phyloP scores from a whole-genome alignment of 139 green algal genomes.

The Coelastrella sp. region DNA sequence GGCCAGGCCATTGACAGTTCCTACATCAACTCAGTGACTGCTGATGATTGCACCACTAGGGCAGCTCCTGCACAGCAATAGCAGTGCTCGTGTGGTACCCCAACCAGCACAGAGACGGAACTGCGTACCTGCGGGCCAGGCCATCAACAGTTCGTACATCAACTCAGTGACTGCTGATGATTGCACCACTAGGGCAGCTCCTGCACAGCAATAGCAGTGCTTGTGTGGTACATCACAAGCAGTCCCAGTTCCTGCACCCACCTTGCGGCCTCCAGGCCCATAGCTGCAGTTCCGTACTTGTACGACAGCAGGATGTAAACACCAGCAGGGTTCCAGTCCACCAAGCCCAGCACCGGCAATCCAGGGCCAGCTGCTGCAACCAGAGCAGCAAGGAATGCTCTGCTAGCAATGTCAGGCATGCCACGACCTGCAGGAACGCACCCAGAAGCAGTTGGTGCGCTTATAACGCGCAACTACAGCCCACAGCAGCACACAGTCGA shows the following conservation, averaged over 20 bases:
- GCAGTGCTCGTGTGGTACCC: too few relatives aligned
- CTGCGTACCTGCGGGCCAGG: constrained; percentile 56
- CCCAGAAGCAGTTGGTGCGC: neutral
- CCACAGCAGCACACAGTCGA: too few relatives aligned
- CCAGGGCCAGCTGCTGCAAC: constrained; percentile 29
- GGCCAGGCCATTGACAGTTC: neutral
- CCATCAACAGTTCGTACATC: neutral
- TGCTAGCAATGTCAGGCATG: constrained; percentile 46
- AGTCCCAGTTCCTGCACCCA: neutral
- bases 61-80: too few relatives aligned
- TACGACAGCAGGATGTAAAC: constrained; percentile 80
- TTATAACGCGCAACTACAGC: too few relatives aligned
- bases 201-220: too few relatives aligned
- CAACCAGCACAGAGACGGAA: constrained; percentile 83
- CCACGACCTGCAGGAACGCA: constrained; percentile 1
- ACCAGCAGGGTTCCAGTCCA: constrained; percentile 93
- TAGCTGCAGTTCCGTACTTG: constrained; percentile 77
- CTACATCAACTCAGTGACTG: neutral
- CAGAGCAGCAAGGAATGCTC: constrained; percentile 29
- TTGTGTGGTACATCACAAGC: neutral
- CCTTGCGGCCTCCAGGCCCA: constrained; percentile 76
- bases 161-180: too few relatives aligned
- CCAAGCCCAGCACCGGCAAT: constrained; percentile 75
- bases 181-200: too few relatives aligned
- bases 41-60: too few relatives aligned